These are phyloP conservation scores for Phaffia australis DNA, from an alignment of 768 basidiomycete species.

Conservation along the genomic window DNA sequence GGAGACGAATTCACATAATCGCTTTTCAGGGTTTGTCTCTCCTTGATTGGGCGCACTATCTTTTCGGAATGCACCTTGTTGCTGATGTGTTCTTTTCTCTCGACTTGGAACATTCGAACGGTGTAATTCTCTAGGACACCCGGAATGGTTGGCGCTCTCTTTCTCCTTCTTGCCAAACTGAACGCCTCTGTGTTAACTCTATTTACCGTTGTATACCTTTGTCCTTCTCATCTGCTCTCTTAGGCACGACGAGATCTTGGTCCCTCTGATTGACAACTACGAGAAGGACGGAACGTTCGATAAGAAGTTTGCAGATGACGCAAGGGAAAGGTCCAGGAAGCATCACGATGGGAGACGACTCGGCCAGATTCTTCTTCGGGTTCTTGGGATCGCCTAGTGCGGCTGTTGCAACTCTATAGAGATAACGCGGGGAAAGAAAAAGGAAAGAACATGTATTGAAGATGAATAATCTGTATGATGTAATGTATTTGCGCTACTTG, in stretches of 20 bases:
- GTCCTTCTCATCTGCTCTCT: background rate
- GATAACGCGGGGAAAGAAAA: no score
- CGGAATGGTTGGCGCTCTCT: slow-evolving; percentile 28
- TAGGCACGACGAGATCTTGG: slow-evolving; percentile 31
- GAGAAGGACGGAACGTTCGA: slow-evolving; percentile 30
- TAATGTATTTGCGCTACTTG: no score
- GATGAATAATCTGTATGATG: no score
- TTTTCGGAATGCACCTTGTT: background rate
- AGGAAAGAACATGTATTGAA: no score
- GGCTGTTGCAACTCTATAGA: no score
- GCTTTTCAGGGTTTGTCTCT: slow-evolving; percentile 30
- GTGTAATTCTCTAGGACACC: slow-evolving; percentile 26
- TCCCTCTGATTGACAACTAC: slow-evolving; percentile 31
- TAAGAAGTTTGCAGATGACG: slow-evolving; percentile 28
- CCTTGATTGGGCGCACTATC: background rate
- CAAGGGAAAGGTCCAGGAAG: slow-evolving; percentile 26
- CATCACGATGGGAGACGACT: slow-evolving; percentile 29
- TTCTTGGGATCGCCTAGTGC: slow-evolving; percentile 29
- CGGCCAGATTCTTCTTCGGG: slow-evolving; percentile 27
- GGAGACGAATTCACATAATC: slow-evolving; percentile 31
- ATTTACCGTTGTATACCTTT: background rate
- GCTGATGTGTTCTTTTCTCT: background rate
- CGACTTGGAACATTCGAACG: background rate
- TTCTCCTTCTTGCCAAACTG: background rate
- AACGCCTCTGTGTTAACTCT: background rate